Evolutionary conservation across 1,284 basidiomycete genomes (phyloP).

Genomic region (Mycena citricolor): DNA sequence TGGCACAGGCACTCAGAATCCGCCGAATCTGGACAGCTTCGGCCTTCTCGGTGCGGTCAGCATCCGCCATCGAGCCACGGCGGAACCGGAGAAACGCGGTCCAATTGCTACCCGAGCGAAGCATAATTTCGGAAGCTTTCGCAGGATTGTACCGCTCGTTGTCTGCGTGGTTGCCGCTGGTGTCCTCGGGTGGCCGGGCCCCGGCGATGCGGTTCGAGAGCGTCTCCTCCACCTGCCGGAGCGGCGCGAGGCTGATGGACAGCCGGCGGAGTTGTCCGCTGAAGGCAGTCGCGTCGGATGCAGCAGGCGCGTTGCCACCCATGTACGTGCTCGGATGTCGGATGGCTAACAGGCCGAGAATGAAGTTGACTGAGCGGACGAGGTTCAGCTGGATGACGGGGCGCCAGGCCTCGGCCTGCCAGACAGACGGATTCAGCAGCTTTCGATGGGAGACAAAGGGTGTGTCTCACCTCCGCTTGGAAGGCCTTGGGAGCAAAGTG

Average conservation of each 20-base stretch:
- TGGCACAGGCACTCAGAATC: slow-evolving; percentile 53
- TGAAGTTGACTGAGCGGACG: slow-evolving; percentile 57
- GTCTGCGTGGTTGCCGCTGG: no score
- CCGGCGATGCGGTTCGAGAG: slow-evolving; percentile 41
- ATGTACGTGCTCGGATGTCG: slow-evolving; percentile 19
- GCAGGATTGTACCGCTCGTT: slow-evolving; percentile 36
- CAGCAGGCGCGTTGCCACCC: neutral
- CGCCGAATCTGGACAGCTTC: slow-evolving; percentile 42
- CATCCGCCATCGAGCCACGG: slow-evolving; percentile 26
- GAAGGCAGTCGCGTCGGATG: slow-evolving; percentile 24
- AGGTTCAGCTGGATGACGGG: slow-evolving; percentile 66
- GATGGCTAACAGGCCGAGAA: slow-evolving; percentile 45
- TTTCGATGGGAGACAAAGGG: slow-evolving; percentile 1
- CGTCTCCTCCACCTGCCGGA: slow-evolving; percentile 55
- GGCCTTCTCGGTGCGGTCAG: slow-evolving; percentile 30
- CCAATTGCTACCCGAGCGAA: slow-evolving; percentile 52
- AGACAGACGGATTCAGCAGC: slow-evolving; percentile 1
- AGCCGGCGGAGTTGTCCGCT: slow-evolving; percentile 44
- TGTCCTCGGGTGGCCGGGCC: slow-evolving; percentile 19
- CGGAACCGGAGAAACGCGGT: slow-evolving; percentile 37
- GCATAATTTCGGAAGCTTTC: slow-evolving; percentile 47
- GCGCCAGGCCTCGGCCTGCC: slow-evolving; percentile 51
- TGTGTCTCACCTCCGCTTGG: slow-evolving; percentile 48
- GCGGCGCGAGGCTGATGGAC: slow-evolving; percentile 50
- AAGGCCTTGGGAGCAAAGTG: slow-evolving; percentile 61